These are phyloP conservation scores for Fusarium buxicola DNA, from an alignment of 2,329 filamentous ascomycete genomes.

Conservation along the genomic window DNA sequence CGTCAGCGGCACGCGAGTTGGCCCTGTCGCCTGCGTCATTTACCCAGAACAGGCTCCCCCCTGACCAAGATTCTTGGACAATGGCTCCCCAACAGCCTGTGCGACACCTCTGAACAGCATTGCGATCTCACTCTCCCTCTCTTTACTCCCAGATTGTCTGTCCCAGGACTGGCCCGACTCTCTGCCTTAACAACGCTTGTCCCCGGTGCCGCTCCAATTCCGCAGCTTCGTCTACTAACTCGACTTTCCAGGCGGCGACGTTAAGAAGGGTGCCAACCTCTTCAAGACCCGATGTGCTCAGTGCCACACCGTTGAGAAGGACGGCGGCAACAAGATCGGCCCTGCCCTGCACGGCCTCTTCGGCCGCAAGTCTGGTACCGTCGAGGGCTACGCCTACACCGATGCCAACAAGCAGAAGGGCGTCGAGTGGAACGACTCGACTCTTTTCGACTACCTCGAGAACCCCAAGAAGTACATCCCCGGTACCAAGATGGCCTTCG, in stretches of 20 bases:
- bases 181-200: neutral
- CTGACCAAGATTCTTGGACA: slow-evolving; percentile 27
- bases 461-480: slow-evolving; percentile 99
- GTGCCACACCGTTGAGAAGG: slow-evolving; percentile 95
- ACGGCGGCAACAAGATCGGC: slow-evolving; percentile 97
- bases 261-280: slow-evolving; percentile 96
- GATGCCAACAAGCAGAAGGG: slow-evolving; percentile 99
- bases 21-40: slow-evolving; percentile 50
- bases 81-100: slow-evolving; percentile 25
- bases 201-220: neutral
- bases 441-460: slow-evolving; percentile 98
- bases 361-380: slow-evolving; percentile 92
- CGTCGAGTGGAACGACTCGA: slow-evolving; percentile 86
- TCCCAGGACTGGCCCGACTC: neutral
- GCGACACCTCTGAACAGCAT: slow-evolving; percentile 9
- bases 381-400: slow-evolving; percentile 96
- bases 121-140: slow-evolving; percentile 5
- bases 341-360: slow-evolving; percentile 97
- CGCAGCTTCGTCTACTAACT: slow-evolving; percentile 45
- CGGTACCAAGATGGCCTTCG: slow-evolving; percentile 99
- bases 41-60: slow-evolving; percentile 38
- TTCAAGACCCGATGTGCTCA: slow-evolving; percentile 99
- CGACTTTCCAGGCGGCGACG: slow-evolving; percentile 79
- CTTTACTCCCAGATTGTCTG: neutral
- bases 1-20: slow-evolving; percentile 14